Percentiles rank a stretch among this genome's conserved stretches.
phyloP scores from a whole-genome alignment of 495 filamentous ascomycete species.

The Extremus antarcticus region DNA sequence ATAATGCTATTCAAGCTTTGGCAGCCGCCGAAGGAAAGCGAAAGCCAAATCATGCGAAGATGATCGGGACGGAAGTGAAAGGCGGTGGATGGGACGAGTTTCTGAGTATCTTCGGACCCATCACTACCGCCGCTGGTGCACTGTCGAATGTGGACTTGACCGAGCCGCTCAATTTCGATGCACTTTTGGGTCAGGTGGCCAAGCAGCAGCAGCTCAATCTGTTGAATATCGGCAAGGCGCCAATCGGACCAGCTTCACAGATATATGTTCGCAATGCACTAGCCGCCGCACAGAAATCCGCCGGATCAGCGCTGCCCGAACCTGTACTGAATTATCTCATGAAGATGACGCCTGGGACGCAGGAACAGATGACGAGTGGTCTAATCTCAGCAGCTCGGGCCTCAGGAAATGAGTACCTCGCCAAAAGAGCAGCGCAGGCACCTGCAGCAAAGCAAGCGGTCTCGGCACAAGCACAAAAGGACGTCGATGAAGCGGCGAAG shows the following conservation, averaged over 20 bases:
- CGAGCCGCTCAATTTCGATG: conserved; percentile 16
- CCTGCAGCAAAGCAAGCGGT: conserved; percentile 1
- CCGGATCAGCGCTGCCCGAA: conserved; percentile 7
- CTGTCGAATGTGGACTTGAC: conserved; percentile 11
- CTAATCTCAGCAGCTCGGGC: neutral
- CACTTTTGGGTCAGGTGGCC: conserved; percentile 4
- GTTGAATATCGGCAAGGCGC: conserved; percentile 1
- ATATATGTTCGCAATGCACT: conserved; percentile 15
- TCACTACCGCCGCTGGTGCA: conserved; percentile 22
- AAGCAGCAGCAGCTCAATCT: conserved; percentile 13
- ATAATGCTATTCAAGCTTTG: conserved; percentile 19
- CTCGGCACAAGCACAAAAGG: conserved; percentile 5
- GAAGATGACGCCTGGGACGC: conserved; percentile 10
- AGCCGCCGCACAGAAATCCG: conserved; percentile 12
- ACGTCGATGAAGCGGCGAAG: neutral
- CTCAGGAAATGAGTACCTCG: conserved; percentile 7
- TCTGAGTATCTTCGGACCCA: conserved; percentile 32
- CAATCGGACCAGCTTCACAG: conserved; percentile 8
- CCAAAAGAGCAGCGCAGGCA: conserved; percentile 7
- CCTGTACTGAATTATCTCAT: conserved; percentile 11
- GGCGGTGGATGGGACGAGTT: conserved; percentile 32
- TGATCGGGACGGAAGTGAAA: conserved; percentile 31
- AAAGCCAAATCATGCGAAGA: conserved; percentile 14
- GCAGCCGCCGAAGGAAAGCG: conserved; percentile 15
- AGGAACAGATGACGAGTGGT: conserved; percentile 7